phyloP scores from a whole-genome alignment of 352 stramenopile genomes.

The Globisporangium paddicum region DNA sequence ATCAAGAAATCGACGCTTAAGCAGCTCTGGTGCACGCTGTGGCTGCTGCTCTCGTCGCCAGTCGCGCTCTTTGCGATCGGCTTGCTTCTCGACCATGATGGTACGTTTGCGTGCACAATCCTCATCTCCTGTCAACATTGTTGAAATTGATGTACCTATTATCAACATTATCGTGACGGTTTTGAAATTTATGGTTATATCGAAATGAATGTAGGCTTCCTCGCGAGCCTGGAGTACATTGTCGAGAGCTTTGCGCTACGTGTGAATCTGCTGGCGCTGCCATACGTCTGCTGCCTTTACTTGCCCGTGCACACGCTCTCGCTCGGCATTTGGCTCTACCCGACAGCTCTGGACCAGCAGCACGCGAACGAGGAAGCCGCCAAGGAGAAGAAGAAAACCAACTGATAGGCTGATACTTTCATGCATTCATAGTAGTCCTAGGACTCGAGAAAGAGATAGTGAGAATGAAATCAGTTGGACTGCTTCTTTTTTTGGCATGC shows the following conservation, averaged over 20 bases:
- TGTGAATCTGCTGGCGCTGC: slow-evolving; percentile 54
- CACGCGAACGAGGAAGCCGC: neutral
- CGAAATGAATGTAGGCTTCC: slow-evolving; percentile 3
- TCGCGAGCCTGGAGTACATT: slow-evolving; percentile 16
- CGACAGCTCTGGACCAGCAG: neutral
- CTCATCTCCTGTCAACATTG: too few species aligned
- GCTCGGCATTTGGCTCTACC: slow-evolving; percentile 40
- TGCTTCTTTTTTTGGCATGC: neutral
- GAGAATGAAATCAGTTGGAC: too few species aligned
- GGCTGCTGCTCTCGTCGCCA: slow-evolving; percentile 56
- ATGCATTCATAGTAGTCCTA: neutral
- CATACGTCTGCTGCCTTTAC: slow-evolving; percentile 70
- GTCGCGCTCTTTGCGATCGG: slow-evolving; percentile 28
- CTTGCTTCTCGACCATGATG: slow-evolving; percentile 17
- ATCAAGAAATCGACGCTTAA: slow-evolving; percentile 13
- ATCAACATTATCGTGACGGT: neutral
- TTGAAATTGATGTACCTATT: neutral
- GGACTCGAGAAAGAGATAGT: too few species aligned
- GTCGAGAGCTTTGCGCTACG: slow-evolving; percentile 45
- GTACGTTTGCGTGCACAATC: slow-evolving; percentile 10
- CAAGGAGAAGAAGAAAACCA: slow-evolving; percentile 22
- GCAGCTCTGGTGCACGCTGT: slow-evolving; percentile 30
- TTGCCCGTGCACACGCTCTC: slow-evolving; percentile 63
- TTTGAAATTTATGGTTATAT: neutral
- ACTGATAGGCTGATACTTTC: neutral